Conservation (phyloP, 352 stramenopile species). For the Globisporangium uncinulatum region DNA sequence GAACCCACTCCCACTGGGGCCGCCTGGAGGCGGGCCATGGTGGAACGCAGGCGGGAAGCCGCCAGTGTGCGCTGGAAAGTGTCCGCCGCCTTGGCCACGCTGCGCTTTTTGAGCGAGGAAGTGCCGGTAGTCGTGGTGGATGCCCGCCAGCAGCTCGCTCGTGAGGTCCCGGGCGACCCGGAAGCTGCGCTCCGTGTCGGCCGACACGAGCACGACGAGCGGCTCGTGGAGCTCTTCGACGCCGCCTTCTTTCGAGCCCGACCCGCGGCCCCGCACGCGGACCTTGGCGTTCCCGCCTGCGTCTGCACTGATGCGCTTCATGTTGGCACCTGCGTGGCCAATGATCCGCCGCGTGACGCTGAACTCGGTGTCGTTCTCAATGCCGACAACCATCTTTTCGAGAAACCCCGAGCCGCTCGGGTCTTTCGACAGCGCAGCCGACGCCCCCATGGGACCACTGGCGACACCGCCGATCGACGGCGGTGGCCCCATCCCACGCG, state of each 20-base stretch:
- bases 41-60: not conserved
- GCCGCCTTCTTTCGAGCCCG: constrained; percentile 66
- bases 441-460: not conserved
- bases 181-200: constrained; percentile 83
- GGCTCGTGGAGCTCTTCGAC: constrained; percentile 71
- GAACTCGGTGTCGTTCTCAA: constrained; percentile 86
- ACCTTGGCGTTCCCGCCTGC: constrained; percentile 78
- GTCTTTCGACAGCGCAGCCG: constrained; percentile 4
- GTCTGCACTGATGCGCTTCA: constrained; percentile 86
- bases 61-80: constrained; percentile 8
- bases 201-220: constrained; percentile 79
- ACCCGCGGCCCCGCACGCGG: constrained; percentile 76
- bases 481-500: constrained; percentile 7
- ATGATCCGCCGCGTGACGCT: constrained; percentile 82
- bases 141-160: constrained; percentile 53
- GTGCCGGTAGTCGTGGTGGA: constrained; percentile 76
- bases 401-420: constrained; percentile 31
- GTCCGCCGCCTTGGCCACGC: constrained; percentile 10
- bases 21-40: constrained; percentile 13
- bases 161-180: constrained; percentile 67
- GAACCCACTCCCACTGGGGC: constrained; percentile 1
- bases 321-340: constrained; percentile 66
- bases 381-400: constrained; percentile 77
- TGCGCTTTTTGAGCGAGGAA: constrained; percentile 35
- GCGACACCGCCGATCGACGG: constrained; percentile 14